Evolutionary conservation across 495 filamentous ascomycete species (phyloP), one percentile per base, ranked within the genome.

Genomic region (Daldinia decipiens): DNA sequence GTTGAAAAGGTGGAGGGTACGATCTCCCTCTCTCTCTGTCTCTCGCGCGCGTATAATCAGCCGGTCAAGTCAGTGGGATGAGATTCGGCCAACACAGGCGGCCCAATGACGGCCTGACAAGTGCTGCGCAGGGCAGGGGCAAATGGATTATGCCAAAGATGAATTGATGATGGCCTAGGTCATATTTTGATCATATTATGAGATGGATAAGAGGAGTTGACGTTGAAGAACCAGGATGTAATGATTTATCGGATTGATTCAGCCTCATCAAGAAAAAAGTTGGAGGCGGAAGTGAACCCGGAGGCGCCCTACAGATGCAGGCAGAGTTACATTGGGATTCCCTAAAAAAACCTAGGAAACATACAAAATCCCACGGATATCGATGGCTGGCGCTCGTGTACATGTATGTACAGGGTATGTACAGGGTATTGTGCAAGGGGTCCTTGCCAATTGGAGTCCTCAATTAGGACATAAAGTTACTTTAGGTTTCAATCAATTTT

Each of bases 181-280:
- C 56, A 62, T 68, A 31, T 39, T 51, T 43, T 51, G 57, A 43
- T 62, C 62, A 62, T 68, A n/a, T 36, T 68, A 24, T 40, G 32
- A 36, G 62, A 74, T 60, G 61, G 59, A 56, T 34, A n/a, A 64
- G 59, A 65, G 36, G 71, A 70, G 47, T 66, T 70, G 67, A 74
- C 71, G 67, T 70, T 70, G 67, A 67, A 63, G 68, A 64, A 70
- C 71, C 13, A 74, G 63, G 71, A 47, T 74, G 21, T 58, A 5
- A 66, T 65, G 70, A 72, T 68, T 61, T 60, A 73, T 68, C 57
- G 59, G 70, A 68, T 68, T 66, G 61, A 64, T 74, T 74, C 71
- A 74, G 71, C 71, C 71, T 74, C 71, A 74, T 74, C 67, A 45
- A 19, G 62, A 66, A 58, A 60, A 70, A 73, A 56, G 71, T 70